Evolutionary conservation across 164 flowering plant genomes (phyloP), one percentile per base, ranked within the genome.

Genomic region (Vitis cinerea): DNA sequence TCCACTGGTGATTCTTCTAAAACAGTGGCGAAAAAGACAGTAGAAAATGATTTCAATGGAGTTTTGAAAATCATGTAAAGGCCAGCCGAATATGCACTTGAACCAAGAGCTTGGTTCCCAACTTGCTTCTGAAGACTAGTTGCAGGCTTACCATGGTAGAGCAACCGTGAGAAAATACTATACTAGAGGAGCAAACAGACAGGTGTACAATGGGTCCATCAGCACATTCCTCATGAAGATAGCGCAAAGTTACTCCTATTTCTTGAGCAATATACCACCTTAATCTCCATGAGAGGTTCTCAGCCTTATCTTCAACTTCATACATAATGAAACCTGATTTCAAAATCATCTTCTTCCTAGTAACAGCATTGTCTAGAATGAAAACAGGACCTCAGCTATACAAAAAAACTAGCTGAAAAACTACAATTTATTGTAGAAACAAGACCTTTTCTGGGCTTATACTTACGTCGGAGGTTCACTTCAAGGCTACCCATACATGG

Each of bases 211-310:
- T 72, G 9, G 83, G 83, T 37, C 84, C 84, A 72, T 79, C 83
- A 30, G 57, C 63, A 51, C 84, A 83, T 62, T 85, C 84, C 66
- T 85, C 88, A 10, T 85, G 88, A 64, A 85, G 83, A 67, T 83
- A 81, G 54, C 82, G 77, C 72, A 85, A 74, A 78, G 83, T 73
- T 29, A 61, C 64, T n/a, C 82, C 84, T 51, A 85, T 67, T 30
- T 71, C 83, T 1, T 74, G 59, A 60, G 84, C 88, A 56, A 78
- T 78, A 14, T 71, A 49, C 77, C 78, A 76, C 68, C 88, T 77
- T 17, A 59, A 69, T 67, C 68, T 78, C 88, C 86, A 83, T 6
- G 80, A 19, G 30, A 85, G 72, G 8, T 76, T 72, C 62, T 61
- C 73, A 14, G 86, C 86, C 61, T 62, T n/a, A 9, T 77, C 71